Percentiles rank a stretch among this genome's conserved stretches.
Conservation (phyloP, 225 moss, liverwort and hornwort genomes). For the Asterella californica region DNA sequence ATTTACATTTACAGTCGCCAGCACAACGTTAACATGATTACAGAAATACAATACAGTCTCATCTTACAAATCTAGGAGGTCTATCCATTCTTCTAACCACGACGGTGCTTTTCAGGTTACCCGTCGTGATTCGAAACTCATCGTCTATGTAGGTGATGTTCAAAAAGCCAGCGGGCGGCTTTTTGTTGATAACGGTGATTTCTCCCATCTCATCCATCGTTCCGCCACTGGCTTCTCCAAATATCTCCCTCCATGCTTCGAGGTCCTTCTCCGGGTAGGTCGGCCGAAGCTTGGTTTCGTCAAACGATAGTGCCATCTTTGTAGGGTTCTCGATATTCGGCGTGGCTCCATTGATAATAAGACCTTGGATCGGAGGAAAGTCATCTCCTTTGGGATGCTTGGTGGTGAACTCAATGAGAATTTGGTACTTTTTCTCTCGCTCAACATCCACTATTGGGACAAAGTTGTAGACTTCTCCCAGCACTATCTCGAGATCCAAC, state of each 20-base stretch:
- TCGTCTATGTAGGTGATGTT: slow-evolving; percentile 49
- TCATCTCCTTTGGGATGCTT: slow-evolving; percentile 33
- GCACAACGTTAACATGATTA: no score
- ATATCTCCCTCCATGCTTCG: slow-evolving; percentile 51
- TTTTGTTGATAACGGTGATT: slow-evolving; percentile 21
- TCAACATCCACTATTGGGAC: slow-evolving; percentile 11
- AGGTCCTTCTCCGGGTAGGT: slow-evolving; percentile 41
- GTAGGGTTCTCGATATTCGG: slow-evolving; percentile 18
- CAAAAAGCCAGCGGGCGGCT: slow-evolving; percentile 9
- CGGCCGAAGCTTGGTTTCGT: slow-evolving; percentile 35
- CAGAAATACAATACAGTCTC: not conserved
- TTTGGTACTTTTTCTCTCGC: slow-evolving; percentile 23
- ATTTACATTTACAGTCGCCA: no score
- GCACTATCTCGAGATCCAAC: slow-evolving; percentile 35
- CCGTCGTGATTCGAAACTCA: slow-evolving; percentile 48
- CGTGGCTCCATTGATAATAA: slow-evolving; percentile 31
- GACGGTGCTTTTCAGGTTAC: slow-evolving; percentile 28
- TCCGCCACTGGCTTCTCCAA: slow-evolving; percentile 33
- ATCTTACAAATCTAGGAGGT: slow-evolving; percentile 8
- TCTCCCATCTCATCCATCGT: slow-evolving; percentile 48
- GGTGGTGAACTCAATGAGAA: slow-evolving; percentile 32
- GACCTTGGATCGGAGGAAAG: slow-evolving; percentile 35
- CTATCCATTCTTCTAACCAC: slow-evolving; percentile 35
- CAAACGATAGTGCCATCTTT: slow-evolving; percentile 33
- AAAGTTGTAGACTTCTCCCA: slow-evolving; percentile 37